Conservation (phyloP, 805 yeast species). For the Clavispora asparagi region DNA sequence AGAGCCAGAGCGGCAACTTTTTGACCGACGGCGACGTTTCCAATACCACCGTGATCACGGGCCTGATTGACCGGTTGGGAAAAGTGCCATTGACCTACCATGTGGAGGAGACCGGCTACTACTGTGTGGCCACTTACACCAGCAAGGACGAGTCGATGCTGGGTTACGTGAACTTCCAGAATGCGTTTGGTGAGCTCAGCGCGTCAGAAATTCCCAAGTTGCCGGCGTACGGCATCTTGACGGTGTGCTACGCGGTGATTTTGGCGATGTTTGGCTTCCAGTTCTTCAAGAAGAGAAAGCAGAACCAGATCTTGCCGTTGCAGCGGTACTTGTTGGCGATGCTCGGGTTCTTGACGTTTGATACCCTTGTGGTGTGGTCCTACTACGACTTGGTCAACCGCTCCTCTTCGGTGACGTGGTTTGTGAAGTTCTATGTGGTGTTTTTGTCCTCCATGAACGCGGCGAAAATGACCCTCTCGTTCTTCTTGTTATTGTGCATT, state of each 20-base stretch:
- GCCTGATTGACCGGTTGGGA: slow-evolving; percentile 52
- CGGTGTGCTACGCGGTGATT: slow-evolving; percentile 77
- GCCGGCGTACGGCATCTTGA: slow-evolving; percentile 80
- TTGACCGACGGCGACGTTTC: slow-evolving; percentile 46
- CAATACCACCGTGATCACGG: slow-evolving; percentile 52
- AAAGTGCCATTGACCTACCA: slow-evolving; percentile 57
- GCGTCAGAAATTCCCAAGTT: slow-evolving; percentile 90
- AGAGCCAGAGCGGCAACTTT: slow-evolving; percentile 54
- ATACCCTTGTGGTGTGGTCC: slow-evolving; percentile 86
- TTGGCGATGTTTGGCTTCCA: slow-evolving; percentile 81
- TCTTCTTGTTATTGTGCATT: slow-evolving; percentile 79
- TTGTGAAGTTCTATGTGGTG: slow-evolving; percentile 64
- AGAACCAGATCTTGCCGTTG: slow-evolving; percentile 77
- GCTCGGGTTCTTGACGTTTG: slow-evolving; percentile 74
- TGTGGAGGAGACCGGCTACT: slow-evolving; percentile 78
- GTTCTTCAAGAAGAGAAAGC: slow-evolving; percentile 69
- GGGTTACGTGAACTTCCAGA: slow-evolving; percentile 77
- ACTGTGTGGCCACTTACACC: slow-evolving; percentile 72
- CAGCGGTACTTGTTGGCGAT: slow-evolving; percentile 89
- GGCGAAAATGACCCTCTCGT: slow-evolving; percentile 77
- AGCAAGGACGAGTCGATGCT: slow-evolving; percentile 40
- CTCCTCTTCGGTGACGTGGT: slow-evolving; percentile 44
- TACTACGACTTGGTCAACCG: slow-evolving; percentile 80
- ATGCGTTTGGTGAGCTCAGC: slow-evolving; percentile 84
- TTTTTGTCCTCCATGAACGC: slow-evolving; percentile 77